Base-by-base conservation (phyloP, 352 stramenopile genomes). In the Phytophthora fragariae region DNA sequence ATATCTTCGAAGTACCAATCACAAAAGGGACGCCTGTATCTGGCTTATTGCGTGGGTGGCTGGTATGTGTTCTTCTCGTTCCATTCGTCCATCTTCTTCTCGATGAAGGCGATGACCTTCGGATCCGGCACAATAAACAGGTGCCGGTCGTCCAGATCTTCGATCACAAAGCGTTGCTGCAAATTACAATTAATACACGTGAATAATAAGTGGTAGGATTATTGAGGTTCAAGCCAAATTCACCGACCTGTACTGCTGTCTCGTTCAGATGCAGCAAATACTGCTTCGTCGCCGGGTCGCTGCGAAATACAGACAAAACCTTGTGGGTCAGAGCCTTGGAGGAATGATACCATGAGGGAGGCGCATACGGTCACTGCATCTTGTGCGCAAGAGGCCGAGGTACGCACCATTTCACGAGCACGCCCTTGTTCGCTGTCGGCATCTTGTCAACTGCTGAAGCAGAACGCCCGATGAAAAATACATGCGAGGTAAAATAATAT, bases 31-130 rank as follows among this genome's bases (percentile, higher is more conserved):
- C 33, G 9, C 0, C 31, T 15, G 24, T 37, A 12, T 11, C 29
- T 19, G 15, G 19, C 8, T 31, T 81, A 81, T 41, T 76, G 82
- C 5, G 89, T 94, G 15, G 89, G 87, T 29, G 84, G 81, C 68
- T 96, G 89, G 79, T 96, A 96, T 44, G 89, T 96, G 75, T 96
- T 96, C 68, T 88, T 91, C 64, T 96, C 87, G 70, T 96, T 96
- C 89, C 89, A 96, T 68, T 96, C 87, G 77, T 96, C 89, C 84
- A 96, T 93, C 80, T 94, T 96, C 76, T 93, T 92, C 66, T 96
- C 85, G 62, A 96, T 96, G 60, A 94, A 94, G 50, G 76, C 79
- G 61, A 96, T 90, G 54, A 96, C 81, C 63, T 92, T 92, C 17
- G 83, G 84, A 50, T 94, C 85, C 6, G 89, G 89, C 54, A 94